These are phyloP conservation scores for Rosa lucieae DNA, from an alignment of 306 rosid species.

Conservation along the genomic window DNA sequence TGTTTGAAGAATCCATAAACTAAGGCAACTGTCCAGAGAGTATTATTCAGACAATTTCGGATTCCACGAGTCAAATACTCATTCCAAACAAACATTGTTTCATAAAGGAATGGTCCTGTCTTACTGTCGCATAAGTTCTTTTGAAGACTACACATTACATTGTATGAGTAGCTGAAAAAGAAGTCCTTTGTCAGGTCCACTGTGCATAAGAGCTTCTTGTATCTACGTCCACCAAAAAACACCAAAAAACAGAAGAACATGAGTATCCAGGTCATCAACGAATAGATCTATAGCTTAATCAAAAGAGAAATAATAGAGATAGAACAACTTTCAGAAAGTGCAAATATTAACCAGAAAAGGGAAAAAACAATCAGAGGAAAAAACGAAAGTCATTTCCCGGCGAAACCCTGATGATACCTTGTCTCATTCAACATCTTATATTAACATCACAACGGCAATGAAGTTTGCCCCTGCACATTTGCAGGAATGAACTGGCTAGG, in stretches of 20 bases:
- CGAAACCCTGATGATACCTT: slow-evolving; percentile 78
- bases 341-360: slow-evolving; percentile 30
- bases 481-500: slow-evolving; percentile 45
- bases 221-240: slow-evolving; percentile 53
- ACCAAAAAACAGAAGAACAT: slow-evolving; percentile 51
- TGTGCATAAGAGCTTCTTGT: slow-evolving; percentile 99
- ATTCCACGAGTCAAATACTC: slow-evolving; percentile 90
- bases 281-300: slow-evolving; percentile 1
- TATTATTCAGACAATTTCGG: slow-evolving; percentile 64
- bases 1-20: slow-evolving; percentile 90
- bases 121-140: slow-evolving; percentile 65
- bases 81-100: slow-evolving; percentile 94
- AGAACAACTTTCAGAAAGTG: slow-evolving; percentile 33
- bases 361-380: slow-evolving; percentile 11
- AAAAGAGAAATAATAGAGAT: slow-evolving; percentile 12
- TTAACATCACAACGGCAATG: slow-evolving; percentile 88
- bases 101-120: slow-evolving; percentile 58
- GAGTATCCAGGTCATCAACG: slow-evolving; percentile 43
- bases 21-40: slow-evolving; percentile 93
- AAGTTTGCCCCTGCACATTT: slow-evolving; percentile 74
- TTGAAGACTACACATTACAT: slow-evolving; percentile 89
- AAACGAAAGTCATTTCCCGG: slow-evolving; percentile 50
- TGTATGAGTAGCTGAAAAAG: slow-evolving; percentile 98
- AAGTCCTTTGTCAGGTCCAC: slow-evolving; percentile 99
- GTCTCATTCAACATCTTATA: slow-evolving; percentile 75